Percentiles rank a stretch among this genome's conserved stretches.
phyloP scores from a whole-genome alignment of 805 yeast species.

The Wickerhamiella bombiphila region DNA sequence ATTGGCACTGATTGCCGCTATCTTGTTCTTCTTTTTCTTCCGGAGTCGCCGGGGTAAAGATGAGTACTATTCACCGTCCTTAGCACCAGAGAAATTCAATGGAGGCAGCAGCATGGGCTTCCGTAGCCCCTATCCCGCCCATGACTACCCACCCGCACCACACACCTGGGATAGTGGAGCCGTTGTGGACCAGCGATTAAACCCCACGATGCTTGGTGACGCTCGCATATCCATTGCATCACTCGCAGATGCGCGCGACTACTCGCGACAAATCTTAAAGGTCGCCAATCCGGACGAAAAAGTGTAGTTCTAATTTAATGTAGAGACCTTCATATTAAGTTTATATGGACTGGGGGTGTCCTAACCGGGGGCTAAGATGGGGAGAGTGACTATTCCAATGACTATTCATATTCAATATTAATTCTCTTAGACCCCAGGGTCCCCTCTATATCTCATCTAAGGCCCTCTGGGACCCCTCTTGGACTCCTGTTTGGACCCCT shows the following conservation, averaged over 20 bases:
- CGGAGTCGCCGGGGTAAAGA: constrained; percentile 34
- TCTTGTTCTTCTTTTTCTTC: constrained; percentile 29
- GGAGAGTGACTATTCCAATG: no score
- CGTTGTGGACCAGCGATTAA: constrained; percentile 48
- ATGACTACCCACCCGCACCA: constrained; percentile 12
- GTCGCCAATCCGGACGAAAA: constrained; percentile 77
- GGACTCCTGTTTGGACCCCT: no score
- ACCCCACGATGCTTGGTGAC: constrained; percentile 69
- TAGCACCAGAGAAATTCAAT: constrained; percentile 19
- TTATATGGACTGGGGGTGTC: no score
- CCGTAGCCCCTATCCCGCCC: constrained; percentile 13
- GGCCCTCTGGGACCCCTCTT: no score
- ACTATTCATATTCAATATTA: no score
- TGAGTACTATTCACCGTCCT: constrained; percentile 23
- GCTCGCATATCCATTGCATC: constrained; percentile 68
- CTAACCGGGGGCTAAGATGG: no score
- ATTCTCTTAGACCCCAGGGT: no score
- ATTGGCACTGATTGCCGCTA: constrained; percentile 26
- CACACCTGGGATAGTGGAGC: constrained; percentile 3
- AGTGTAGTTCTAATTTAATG: not conserved
- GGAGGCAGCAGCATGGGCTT: constrained; percentile 11
- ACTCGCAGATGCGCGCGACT: constrained; percentile 73
- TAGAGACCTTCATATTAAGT: no score
- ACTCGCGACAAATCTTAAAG: constrained; percentile 61
- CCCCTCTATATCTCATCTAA: no score